phyloP scores from a whole-genome alignment of 176 grass and related monocot species.

The Oryza punctata region DNA sequence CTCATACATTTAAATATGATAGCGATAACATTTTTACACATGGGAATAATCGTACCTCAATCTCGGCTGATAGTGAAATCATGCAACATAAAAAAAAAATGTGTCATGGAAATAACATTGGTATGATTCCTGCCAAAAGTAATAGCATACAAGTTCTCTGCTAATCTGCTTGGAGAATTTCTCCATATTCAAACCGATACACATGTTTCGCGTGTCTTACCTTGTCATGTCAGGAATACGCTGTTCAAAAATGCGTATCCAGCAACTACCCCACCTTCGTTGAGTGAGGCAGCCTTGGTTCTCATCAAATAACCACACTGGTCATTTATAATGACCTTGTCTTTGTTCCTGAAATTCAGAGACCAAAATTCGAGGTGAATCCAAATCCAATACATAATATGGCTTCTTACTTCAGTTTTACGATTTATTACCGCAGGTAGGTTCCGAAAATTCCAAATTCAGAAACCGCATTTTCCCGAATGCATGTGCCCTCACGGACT shows the following conservation, averaged over 20 bases:
- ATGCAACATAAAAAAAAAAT: neutral
- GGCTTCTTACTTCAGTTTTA: neutral
- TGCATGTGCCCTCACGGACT: conserved; percentile 50
- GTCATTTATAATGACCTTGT: conserved; percentile 58
- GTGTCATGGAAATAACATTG: neutral
- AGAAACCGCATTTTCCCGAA: conserved; percentile 47
- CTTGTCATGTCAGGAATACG: conserved; percentile 55
- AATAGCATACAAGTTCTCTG: neutral
- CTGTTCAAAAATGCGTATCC: conserved; percentile 70
- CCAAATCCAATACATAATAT: neutral
- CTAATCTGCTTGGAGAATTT: no score
- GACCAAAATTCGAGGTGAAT: neutral
- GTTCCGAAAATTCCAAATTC: conserved; percentile 67
- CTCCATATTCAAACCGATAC: neutral
- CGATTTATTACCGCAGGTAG: conserved; percentile 48
- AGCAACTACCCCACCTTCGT: conserved; percentile 70
- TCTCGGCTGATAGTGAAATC: neutral
- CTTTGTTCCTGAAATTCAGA: conserved; percentile 51
- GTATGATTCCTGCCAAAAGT: no score
- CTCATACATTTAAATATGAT: neutral
- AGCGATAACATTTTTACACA: no score
- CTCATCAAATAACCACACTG: conserved; percentile 69
- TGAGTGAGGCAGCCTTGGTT: conserved; percentile 63
- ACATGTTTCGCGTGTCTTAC: conserved; percentile 20
- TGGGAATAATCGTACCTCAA: no score